Base-by-base conservation (phyloP, 306 rosid species). In the Cicer chorassanicum region DNA sequence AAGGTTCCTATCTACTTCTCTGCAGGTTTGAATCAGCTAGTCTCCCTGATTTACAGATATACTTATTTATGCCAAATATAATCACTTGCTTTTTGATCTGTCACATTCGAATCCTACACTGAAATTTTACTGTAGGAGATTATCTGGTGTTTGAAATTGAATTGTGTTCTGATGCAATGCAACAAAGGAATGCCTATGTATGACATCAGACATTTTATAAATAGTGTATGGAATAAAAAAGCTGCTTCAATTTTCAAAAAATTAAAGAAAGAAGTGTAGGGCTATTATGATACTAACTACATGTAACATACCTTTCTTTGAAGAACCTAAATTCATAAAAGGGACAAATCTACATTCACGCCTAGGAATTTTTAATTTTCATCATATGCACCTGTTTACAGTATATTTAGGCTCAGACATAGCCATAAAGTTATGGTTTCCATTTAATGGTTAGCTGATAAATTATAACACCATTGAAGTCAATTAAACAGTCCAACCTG, bases 1-100 rank as follows among this genome's bases (percentile, higher is more conserved):
- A 87, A 90, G 84, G 82, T 94, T 88, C 98, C 97, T 40, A 94
- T 94, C 67, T 94, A 94, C 78, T 88, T 89, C 81, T 94, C 97
- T 60, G 86, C 97, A 87, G 97, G 98, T 93, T 71, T 65, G 82
- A 48, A 19, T 53, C 34, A 16, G 65, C 75, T 39, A 49, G 46
- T 18, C 7, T 62, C 16, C 76, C 19, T 40, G 10, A 16, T 14
- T n/a, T 65, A 60, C 80, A 75, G 41, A 36, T 40, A 16, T 38
- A 29, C 63, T 42, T 16, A 64, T 55, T 29, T 44, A 42, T 24
- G 29, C 64, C 18, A 61, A 10, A 59, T 40, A 24, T 54, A 1
- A 53, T 78, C 10, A 15, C 75, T 46, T 66, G 12, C 9, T 8
- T 53, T 24, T 44, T 43, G 60, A 14, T 60, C 21, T 51, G 60